Evolutionary conservation across 1,139 yeast species (phyloP).

Genomic region (Suhomyces kunorum): DNA sequence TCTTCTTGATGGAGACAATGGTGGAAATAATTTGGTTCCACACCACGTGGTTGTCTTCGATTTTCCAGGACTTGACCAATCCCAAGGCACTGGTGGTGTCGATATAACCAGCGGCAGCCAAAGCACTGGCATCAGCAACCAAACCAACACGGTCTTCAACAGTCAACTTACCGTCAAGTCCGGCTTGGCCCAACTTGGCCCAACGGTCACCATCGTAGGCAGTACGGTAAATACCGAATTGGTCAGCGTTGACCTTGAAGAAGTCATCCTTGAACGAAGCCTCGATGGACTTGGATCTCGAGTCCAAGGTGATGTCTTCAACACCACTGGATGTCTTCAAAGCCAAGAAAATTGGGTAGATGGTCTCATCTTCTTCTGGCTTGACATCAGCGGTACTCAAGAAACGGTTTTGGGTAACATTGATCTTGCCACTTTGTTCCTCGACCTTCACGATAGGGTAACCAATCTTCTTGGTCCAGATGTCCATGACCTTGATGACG

Average conservation of each 20-base stretch:
- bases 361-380: conserved; percentile 46
- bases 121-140: conserved; percentile 77
- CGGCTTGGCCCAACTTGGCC: conserved; percentile 71
- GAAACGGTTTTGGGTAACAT: conserved; percentile 55
- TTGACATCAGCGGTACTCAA: conserved; percentile 56
- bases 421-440: conserved; percentile 25
- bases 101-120: conserved; percentile 72
- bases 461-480: conserved; percentile 31
- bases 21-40: conserved; percentile 71
- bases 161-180: conserved; percentile 62
- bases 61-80: conserved; percentile 66
- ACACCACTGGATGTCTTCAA: conserved; percentile 67
- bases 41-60: conserved; percentile 70
- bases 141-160: conserved; percentile 86
- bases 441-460: conserved; percentile 28
- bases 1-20: conserved; percentile 56
- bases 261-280: conserved; percentile 40
- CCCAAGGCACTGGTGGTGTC: conserved; percentile 65
- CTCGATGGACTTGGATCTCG: conserved; percentile 53
- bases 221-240: conserved; percentile 81
- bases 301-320: conserved; percentile 52
- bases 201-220: conserved; percentile 75
- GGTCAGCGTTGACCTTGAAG: conserved; percentile 81
- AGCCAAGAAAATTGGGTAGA: conserved; percentile 85
- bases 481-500: conserved; percentile 28